Evolutionary conservation across 495 filamentous ascomycete species (phyloP).

Genomic region (Penicillium crystallinum): DNA sequence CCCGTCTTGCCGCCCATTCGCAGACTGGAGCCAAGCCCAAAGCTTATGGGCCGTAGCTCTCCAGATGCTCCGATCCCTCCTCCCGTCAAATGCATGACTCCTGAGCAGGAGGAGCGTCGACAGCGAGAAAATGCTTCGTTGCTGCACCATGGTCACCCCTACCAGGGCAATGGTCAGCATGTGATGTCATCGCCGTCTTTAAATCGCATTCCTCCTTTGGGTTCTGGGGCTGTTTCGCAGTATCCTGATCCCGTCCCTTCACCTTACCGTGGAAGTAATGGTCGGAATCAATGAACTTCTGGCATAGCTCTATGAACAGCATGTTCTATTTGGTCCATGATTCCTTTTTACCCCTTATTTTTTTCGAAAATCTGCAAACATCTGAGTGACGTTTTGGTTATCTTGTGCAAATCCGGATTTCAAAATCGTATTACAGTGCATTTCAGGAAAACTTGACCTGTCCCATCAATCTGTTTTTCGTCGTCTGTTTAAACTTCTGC

Average conservation of each 20-base stretch:
- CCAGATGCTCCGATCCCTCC: slow-evolving; percentile 43
- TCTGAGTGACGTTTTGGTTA: neutral
- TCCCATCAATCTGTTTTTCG: neutral
- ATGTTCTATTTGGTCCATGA: neutral
- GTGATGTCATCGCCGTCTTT: slow-evolving; percentile 36
- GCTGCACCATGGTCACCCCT: slow-evolving; percentile 20
- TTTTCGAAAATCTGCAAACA: neutral
- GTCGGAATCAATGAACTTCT: slow-evolving; percentile 8
- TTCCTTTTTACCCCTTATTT: neutral
- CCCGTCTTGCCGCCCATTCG: slow-evolving; percentile 47
- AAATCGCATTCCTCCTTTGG: slow-evolving; percentile 35
- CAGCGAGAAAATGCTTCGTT: slow-evolving; percentile 37
- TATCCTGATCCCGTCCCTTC: slow-evolving; percentile 25
- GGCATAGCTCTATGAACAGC: neutral
- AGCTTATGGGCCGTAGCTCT: slow-evolving; percentile 46
- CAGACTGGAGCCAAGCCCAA: slow-evolving; percentile 45
- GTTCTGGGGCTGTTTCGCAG: slow-evolving; percentile 24
- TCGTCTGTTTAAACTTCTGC: slow-evolving; percentile 13
- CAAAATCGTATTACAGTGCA: neutral
- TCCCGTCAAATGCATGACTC: slow-evolving; percentile 45
- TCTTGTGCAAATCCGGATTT: neutral
- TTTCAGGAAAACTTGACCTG: neutral
- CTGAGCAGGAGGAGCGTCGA: slow-evolving; percentile 43
- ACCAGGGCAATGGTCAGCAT: slow-evolving; percentile 23
- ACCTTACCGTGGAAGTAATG: slow-evolving; percentile 17